A percentile compares a stretch with the other conserved stretches of the same genome.
phyloP scores from a whole-genome alignment of 371 early-diverging fungal species.

The Apophysomyces elegans region DNA sequence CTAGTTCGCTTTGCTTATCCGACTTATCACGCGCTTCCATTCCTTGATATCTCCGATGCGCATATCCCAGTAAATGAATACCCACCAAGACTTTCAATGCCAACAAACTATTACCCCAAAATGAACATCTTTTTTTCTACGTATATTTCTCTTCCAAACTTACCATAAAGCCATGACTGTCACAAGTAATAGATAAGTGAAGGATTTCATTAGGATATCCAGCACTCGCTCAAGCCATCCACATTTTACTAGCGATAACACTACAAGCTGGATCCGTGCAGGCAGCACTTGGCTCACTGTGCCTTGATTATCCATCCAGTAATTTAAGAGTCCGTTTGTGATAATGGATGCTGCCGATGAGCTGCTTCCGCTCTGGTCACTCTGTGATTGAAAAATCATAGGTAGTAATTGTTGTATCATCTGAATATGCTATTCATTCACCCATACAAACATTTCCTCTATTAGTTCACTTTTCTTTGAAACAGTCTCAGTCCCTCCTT shows the following conservation, averaged over 20 bases:
- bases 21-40: constrained; percentile 62
- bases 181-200: constrained; percentile 29
- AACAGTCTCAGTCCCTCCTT: not conserved
- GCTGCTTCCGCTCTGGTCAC: constrained; percentile 11
- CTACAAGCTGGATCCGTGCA: constrained; percentile 31
- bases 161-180: constrained; percentile 39
- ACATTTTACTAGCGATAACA: constrained; percentile 32
- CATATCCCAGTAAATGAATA: constrained; percentile 70
- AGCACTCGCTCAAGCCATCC: constrained; percentile 46
- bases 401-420: constrained; percentile 73
- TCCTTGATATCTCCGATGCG: constrained; percentile 64
- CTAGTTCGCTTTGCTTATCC: constrained; percentile 50
- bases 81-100: constrained; percentile 77
- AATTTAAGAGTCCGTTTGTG: constrained; percentile 23
- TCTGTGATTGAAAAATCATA: constrained; percentile 58
- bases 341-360: constrained; percentile 30
- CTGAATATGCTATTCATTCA: constrained; percentile 48
- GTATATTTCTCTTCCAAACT: constrained; percentile 2
- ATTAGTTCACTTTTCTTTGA: not conserved
- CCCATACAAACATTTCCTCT: not conserved
- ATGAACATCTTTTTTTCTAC: too few relatives aligned
- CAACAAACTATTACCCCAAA: constrained; percentile 43
- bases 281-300: constrained; percentile 32
- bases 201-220: constrained; percentile 32
- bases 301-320: constrained; percentile 31